phyloP scores from a whole-genome alignment of 2,329 filamentous ascomycete genomes.

The Raffaelea albimanens region DNA sequence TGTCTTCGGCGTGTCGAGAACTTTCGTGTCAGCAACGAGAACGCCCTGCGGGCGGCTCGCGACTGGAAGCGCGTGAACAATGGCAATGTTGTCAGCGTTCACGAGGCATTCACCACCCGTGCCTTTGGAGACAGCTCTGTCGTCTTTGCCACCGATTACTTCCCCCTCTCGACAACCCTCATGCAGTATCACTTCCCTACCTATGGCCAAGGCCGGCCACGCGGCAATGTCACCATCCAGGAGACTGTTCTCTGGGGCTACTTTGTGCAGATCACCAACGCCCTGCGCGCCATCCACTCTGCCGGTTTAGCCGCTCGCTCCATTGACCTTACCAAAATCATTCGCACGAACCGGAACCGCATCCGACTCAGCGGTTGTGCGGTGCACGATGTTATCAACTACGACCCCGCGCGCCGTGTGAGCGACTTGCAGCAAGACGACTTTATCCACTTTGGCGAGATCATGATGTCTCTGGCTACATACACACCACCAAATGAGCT shows the following conservation, averaged over 20 bases:
- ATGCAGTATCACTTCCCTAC: constrained; percentile 67
- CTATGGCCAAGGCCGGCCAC: constrained; percentile 25
- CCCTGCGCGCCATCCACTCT: constrained; percentile 75
- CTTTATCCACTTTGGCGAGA: constrained; percentile 70
- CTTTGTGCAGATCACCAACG: constrained; percentile 82
- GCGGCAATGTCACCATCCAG: constrained; percentile 38
- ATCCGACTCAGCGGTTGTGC: constrained; percentile 82
- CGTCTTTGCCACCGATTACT: constrained; percentile 88
- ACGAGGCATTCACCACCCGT: constrained; percentile 88
- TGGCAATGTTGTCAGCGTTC: constrained; percentile 72
- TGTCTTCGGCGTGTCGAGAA: constrained; percentile 80
- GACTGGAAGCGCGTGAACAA: constrained; percentile 82
- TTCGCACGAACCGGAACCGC: constrained; percentile 83
- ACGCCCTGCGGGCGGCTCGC: constrained; percentile 75
- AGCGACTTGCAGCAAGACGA: constrained; percentile 81
- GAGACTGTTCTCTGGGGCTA: constrained; percentile 86
- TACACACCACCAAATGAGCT: constrained; percentile 46
- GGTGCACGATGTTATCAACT: constrained; percentile 81
- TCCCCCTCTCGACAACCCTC: constrained; percentile 82
- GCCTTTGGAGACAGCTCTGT: constrained; percentile 92
- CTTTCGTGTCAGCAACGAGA: constrained; percentile 80
- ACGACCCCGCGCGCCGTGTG: constrained; percentile 58
- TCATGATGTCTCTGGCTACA: constrained; percentile 75
- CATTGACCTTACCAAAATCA: constrained; percentile 78
- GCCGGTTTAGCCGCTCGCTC: constrained; percentile 75